These are phyloP conservation scores for Capronia coronata DNA, from an alignment of 2,329 filamentous ascomycete genomes.

Conservation along the genomic window DNA sequence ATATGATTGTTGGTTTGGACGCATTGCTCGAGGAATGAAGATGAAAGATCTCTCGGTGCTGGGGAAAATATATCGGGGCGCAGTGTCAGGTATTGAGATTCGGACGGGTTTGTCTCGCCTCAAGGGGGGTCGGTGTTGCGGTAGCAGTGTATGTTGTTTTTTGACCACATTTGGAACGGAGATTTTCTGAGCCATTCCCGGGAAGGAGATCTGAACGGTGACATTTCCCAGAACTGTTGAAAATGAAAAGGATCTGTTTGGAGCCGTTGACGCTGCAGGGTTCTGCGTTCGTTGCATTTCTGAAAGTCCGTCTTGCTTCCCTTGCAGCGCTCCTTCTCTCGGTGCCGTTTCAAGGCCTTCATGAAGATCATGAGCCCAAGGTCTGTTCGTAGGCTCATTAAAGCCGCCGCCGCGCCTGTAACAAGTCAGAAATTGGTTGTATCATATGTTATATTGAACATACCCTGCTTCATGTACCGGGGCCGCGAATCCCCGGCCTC, in stretches of 20 bases:
- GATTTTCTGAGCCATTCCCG: conserved; percentile 65
- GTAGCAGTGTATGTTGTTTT: conserved; percentile 87
- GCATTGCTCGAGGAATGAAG: conserved; percentile 88
- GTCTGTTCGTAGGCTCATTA: conserved; percentile 26
- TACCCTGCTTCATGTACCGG: conserved; percentile 12
- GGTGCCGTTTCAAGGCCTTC: conserved; percentile 45
- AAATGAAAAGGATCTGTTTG: conserved; percentile 72
- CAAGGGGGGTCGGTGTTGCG: conserved; percentile 87
- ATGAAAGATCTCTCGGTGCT: conserved; percentile 88
- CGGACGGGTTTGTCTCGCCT: conserved; percentile 94
- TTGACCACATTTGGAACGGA: conserved; percentile 69
- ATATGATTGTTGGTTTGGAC: conserved; percentile 81
- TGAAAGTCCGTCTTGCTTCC: conserved; percentile 21
- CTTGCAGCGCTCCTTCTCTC: conserved; percentile 33
- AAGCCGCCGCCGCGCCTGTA: conserved; percentile 18
- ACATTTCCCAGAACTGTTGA: conserved; percentile 79
- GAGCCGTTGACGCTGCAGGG: conserved; percentile 39
- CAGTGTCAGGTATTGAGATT: conserved; percentile 73
- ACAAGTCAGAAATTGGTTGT: conserved; percentile 2
- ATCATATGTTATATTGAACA: background rate
- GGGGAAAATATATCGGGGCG: conserved; percentile 82
- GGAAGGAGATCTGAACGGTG: conserved; percentile 73
- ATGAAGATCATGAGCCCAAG: conserved; percentile 92
- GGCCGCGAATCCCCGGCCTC: conserved; percentile 54
- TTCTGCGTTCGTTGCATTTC: conserved; percentile 9